Conservation (phyloP, 2,329 filamentous ascomycete species). For the Fusarium tuaranense region DNA sequence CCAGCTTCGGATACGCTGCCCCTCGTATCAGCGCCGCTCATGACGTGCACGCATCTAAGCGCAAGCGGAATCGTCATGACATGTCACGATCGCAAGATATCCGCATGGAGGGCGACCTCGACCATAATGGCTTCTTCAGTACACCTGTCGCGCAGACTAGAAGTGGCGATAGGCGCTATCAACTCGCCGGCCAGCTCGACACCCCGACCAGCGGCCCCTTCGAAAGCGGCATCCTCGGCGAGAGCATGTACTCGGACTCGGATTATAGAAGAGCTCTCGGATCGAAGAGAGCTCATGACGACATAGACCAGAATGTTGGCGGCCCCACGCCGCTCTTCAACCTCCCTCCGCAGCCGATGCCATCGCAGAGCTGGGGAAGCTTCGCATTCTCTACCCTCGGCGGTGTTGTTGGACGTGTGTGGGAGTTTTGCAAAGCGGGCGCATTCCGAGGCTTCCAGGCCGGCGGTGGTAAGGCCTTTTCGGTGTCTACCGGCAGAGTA, state of each 20-base stretch:
- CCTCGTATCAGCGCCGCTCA: conserved; percentile 33
- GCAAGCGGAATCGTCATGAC: conserved; percentile 57
- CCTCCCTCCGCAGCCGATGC: conserved; percentile 45
- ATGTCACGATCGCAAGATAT: conserved; percentile 43
- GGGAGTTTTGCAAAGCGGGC: conserved; percentile 82
- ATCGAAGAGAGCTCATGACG: conserved; percentile 56
- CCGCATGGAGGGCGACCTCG: conserved; percentile 31
- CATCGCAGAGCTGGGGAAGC: conserved; percentile 64
- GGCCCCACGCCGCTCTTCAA: conserved; percentile 50
- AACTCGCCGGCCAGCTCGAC: conserved; percentile 66
- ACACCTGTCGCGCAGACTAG: conserved; percentile 31
- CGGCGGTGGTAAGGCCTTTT: conserved; percentile 81
- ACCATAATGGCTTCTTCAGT: conserved; percentile 38
- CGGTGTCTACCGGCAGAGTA: conserved; percentile 54
- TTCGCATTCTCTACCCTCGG: conserved; percentile 73
- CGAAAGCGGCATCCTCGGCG: conserved; percentile 56
- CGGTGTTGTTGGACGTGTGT: conserved; percentile 80
- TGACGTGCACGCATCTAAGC: conserved; percentile 52
- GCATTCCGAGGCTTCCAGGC: conserved; percentile 89
- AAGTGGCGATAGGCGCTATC: conserved; percentile 52
- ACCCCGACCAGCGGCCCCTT: conserved; percentile 54
- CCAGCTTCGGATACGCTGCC: conserved; percentile 51
- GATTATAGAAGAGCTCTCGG: conserved; percentile 67
- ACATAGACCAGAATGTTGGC: conserved; percentile 50
- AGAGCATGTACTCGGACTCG: conserved; percentile 68